phyloP scores from a whole-genome alignment of 2,329 filamentous ascomycete species.

The Mycosphaerella arachidis region DNA sequence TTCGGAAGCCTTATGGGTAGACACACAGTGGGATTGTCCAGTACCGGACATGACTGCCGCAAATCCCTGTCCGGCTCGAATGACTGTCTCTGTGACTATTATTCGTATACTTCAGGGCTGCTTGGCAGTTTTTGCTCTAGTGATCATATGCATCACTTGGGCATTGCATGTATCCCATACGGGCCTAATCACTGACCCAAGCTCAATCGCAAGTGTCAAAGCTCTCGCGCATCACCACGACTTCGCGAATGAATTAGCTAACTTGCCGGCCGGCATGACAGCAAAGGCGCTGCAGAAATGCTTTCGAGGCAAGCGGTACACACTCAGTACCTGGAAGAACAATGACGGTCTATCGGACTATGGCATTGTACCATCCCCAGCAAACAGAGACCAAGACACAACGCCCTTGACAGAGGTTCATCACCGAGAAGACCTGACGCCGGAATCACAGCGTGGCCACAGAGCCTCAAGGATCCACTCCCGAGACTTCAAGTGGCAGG shows the following conservation, averaged over 20 bases:
- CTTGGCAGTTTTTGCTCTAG: conserved; percentile 12
- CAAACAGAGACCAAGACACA: neutral
- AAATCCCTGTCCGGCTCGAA: conserved; percentile 8
- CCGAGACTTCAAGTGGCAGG: conserved; percentile 10
- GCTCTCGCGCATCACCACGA: conserved; percentile 15
- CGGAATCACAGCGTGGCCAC: neutral
- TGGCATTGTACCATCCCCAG: conserved; percentile 3
- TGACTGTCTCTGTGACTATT: conserved; percentile 9
- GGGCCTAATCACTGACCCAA: conserved; percentile 15
- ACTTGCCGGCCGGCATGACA: conserved; percentile 7
- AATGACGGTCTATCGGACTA: conserved; percentile 3
- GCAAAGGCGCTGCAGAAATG: neutral
- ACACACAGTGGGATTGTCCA: conserved; percentile 5
- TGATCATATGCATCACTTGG: conserved; percentile 7
- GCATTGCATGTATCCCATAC: conserved; percentile 8
- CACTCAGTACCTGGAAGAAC: conserved; percentile 10
- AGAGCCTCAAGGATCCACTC: neutral
- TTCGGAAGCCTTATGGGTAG: conserved; percentile 11
- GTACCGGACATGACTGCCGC: neutral
- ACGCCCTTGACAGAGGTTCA: neutral
- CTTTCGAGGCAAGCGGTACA: conserved; percentile 11
- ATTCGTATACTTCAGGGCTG: conserved; percentile 17
- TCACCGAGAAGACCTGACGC: neutral
- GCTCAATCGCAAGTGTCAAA: conserved; percentile 16
- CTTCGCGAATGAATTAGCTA: conserved; percentile 14